Conservation (phyloP, 2,329 filamentous ascomycete genomes). For the Hirsutella minnesotensis region DNA sequence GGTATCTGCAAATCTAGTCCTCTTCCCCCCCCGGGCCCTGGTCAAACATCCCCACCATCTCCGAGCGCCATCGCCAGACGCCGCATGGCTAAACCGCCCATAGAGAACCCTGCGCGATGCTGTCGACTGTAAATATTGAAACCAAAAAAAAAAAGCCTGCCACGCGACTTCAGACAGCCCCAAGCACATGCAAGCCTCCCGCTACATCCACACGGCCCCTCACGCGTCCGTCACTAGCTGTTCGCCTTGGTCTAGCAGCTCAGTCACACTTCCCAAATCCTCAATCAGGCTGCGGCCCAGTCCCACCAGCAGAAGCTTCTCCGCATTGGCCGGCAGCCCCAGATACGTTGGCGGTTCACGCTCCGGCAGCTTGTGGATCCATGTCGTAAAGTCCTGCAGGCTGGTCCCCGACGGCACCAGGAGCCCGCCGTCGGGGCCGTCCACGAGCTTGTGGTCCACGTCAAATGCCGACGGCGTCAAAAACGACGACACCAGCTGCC, state of each 20-base stretch:
- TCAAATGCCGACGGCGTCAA: conserved; percentile 87
- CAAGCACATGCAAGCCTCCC: neutral
- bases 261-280: conserved; percentile 74
- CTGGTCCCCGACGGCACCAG: conserved; percentile 69
- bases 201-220: neutral
- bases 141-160: neutral
- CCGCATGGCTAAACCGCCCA: neutral
- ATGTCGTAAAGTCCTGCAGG: conserved; percentile 75
- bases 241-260: conserved; percentile 87
- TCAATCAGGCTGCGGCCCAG: conserved; percentile 75
- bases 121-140: neutral
- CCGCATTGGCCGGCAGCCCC: conserved; percentile 86
- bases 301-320: conserved; percentile 85
- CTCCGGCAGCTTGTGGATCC: conserved; percentile 88
- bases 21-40: neutral
- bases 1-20: neutral
- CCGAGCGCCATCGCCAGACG: neutral
- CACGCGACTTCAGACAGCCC: too few relatives aligned
- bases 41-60: neutral
- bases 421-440: conserved; percentile 50
- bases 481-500: conserved; percentile 61
- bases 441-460: conserved; percentile 79
- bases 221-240: conserved; percentile 61
- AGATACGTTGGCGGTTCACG: conserved; percentile 93
- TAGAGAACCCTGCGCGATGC: neutral